Evolutionary conservation across 306 rosid genomes (phyloP), one percentile per base, ranked within the genome.

Genomic region (Luffa acutangula): DNA sequence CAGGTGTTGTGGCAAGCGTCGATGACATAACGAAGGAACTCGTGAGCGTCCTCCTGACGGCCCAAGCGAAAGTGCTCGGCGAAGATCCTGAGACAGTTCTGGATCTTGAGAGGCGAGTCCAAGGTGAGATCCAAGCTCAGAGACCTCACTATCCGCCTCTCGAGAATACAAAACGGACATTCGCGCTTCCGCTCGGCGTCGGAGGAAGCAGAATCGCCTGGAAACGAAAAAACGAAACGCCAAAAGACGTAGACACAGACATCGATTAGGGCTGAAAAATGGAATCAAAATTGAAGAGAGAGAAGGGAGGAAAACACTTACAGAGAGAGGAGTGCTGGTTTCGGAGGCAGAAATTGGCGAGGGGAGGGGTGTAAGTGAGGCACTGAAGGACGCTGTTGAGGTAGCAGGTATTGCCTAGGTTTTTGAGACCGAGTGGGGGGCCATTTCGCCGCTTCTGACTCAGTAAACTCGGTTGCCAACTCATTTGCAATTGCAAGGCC

Each of bases 341-440:
- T 11, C 87, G 91, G 76, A 96, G 99, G 78, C 98, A 96, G 97
- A 93, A 96, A 91, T 96, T 96, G 87, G 99, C 99, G 70, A 96
- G 99, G 52, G 99, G 99, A 77, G 99, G 98, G 51, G 99, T 96
- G 83, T 90, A 93, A 79, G 99, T 96, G 84, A 96, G 99, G 80
- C 99, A 96, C 93, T 96, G 99, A 51, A 96, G 94, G 58, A 96
- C 99, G 97, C 96, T 90, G 88, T 96, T 96, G 94, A 96, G 94
- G 84, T 96, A 96, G 83, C 98, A 96, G 43, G 98, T 90, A 85
- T 93, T 96, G 88, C 99, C 99, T 83, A 96, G 97, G 89, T 96
- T 96, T 9, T 42, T 84, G 63, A 96, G 94, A 76, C 99, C 99
- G 82, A 96, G 76, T 4, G 99, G 99, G 57, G 90, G 92, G 78